These are phyloP conservation scores for Trichoderma guizhouense DNA, from an alignment of 2,329 filamentous ascomycete genomes.

Conservation along the genomic window DNA sequence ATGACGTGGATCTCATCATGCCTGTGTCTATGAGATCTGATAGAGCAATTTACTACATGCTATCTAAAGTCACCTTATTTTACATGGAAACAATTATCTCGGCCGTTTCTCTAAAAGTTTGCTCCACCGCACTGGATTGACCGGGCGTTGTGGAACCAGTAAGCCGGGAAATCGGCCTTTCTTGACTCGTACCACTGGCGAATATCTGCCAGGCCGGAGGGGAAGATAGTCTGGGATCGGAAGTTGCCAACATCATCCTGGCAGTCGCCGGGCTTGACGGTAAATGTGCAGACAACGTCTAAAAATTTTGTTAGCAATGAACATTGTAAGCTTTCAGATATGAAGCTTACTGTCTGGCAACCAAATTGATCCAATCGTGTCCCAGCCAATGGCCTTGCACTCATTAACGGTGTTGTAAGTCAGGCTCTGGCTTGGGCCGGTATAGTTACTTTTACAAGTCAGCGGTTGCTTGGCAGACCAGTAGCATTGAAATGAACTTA, in stretches of 20 bases:
- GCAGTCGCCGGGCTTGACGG: conserved; percentile 10
- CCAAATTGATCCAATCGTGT: conserved; percentile 8
- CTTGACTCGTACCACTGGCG: neutral
- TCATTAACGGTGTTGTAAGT: neutral
- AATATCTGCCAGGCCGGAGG: conserved; percentile 4
- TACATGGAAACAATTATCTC: neutral
- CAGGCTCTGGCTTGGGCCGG: neutral
- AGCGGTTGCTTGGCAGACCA: neutral
- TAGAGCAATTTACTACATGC: neutral
- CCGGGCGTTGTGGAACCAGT: conserved; percentile 8
- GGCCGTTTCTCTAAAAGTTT: neutral
- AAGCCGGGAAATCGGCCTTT: neutral
- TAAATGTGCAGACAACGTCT: conserved; percentile 12
- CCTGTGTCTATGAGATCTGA: neutral
- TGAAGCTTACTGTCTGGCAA: neutral
- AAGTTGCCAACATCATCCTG: conserved; percentile 6
- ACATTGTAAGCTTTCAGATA: neutral
- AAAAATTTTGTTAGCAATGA: neutral
- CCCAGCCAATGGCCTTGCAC: neutral
- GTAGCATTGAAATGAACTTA: neutral
- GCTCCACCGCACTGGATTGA: conserved; percentile 3
- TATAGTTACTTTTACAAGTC: conserved; percentile 1
- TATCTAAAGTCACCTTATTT: neutral
- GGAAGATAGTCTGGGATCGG: neutral
- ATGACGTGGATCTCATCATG: neutral